Evolutionary conservation across 108 stramenopile species (phyloP).

Genomic region (Hondaea fermentalgiana): DNA sequence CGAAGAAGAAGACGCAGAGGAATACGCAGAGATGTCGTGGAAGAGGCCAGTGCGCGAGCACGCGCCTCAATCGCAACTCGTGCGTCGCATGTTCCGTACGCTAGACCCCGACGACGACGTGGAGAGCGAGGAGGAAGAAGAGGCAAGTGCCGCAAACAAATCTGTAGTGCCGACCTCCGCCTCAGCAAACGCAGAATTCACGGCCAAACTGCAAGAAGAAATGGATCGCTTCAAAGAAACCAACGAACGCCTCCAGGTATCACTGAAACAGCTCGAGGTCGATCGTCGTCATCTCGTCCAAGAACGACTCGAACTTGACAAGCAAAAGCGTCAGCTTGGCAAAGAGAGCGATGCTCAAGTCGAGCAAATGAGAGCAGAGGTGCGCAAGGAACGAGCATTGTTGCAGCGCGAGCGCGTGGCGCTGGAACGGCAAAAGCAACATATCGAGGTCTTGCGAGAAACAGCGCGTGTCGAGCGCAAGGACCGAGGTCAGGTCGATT

Average conservation of each 20-base stretch:
- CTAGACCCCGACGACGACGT: not conserved
- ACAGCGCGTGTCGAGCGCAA: not conserved
- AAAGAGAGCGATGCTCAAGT: not conserved
- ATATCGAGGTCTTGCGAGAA: not conserved
- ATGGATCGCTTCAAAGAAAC: not conserved
- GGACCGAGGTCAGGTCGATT: not conserved
- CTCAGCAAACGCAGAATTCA: not conserved
- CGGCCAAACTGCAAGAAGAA: not conserved
- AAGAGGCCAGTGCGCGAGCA: too few species aligned
- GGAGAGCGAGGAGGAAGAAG: not conserved
- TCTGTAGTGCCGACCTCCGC: too few species aligned
- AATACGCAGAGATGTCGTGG: too few species aligned
- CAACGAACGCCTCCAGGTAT: not conserved
- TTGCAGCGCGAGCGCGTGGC: not conserved
- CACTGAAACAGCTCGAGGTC: not conserved
- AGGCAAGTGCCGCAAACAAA: not conserved
- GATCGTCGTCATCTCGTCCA: not conserved
- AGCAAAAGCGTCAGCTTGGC: not conserved
- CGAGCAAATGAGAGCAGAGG: not conserved
- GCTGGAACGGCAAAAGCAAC: not conserved
- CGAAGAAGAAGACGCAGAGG: too few species aligned
- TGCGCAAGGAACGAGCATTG: not conserved
- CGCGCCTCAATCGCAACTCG: not conserved
- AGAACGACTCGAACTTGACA: not conserved
- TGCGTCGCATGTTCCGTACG: not conserved